Conservation (phyloP, 169 alveolate species). For the Plasmodium adleri region DNA sequence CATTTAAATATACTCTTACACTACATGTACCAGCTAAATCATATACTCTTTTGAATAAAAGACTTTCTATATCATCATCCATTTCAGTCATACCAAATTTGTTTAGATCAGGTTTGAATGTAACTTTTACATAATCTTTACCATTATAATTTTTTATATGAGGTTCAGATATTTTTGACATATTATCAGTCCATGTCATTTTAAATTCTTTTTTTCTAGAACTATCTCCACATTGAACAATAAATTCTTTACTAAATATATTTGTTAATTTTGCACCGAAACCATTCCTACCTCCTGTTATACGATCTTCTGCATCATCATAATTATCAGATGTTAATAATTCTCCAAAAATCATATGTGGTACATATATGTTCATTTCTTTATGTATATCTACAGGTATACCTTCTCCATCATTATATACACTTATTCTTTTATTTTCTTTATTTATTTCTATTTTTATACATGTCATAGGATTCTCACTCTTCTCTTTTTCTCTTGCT, state of each 20-base stretch:
- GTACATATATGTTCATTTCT: slow-evolving; percentile 97
- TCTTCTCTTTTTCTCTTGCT: slow-evolving; percentile 89
- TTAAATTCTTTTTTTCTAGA: slow-evolving; percentile 88
- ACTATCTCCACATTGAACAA: slow-evolving; percentile 96
- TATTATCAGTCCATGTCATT: slow-evolving; percentile 93
- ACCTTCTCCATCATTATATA: slow-evolving; percentile 90
- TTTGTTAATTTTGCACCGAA: slow-evolving; percentile 99
- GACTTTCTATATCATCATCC: slow-evolving; percentile 93
- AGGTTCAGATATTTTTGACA: slow-evolving; percentile 92
- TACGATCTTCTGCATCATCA: slow-evolving; percentile 98
- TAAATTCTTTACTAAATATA: slow-evolving; percentile 96
- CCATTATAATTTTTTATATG: slow-evolving; percentile 86
- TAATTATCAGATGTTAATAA: slow-evolving; percentile 98
- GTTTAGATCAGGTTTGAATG: slow-evolving; percentile 98
- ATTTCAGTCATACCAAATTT: slow-evolving; percentile 92
- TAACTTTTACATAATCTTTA: slow-evolving; percentile 92
- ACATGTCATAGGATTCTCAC: slow-evolving; percentile 86
- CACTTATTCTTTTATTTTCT: slow-evolving; percentile 84
- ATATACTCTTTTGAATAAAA: slow-evolving; percentile 97
- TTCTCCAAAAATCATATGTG: slow-evolving; percentile 99
- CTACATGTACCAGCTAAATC: slow-evolving; percentile 99
- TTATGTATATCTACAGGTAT: slow-evolving; percentile 95
- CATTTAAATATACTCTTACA: slow-evolving; percentile 95
- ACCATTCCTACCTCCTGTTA: slow-evolving; percentile 99
- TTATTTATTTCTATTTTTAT: slow-evolving; percentile 87